These are phyloP conservation scores for Actinomucor elegans DNA, from an alignment of 371 early-diverging fungal genomes.

Conservation along the genomic window DNA sequence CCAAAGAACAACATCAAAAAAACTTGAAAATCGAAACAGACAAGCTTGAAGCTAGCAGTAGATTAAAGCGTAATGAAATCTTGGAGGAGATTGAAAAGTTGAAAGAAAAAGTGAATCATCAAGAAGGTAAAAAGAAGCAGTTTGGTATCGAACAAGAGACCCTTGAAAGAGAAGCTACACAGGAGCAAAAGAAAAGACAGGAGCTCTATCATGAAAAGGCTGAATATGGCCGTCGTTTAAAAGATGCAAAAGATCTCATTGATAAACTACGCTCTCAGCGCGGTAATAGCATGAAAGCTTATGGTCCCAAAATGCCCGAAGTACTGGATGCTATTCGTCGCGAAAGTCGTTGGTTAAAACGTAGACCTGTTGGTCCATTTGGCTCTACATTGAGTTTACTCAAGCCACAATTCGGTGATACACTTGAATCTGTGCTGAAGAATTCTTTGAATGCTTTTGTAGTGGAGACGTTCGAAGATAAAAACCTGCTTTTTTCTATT, in stretches of 20 bases:
- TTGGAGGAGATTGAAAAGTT: constrained; percentile 37
- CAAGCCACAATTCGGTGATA: constrained; percentile 59
- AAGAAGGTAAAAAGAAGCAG: background rate
- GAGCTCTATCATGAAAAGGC: background rate
- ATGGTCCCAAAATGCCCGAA: constrained; percentile 69
- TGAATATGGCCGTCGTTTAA: constrained; percentile 3
- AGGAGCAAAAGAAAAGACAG: constrained; percentile 11
- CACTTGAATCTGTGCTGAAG: constrained; percentile 75
- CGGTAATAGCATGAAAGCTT: constrained; percentile 67
- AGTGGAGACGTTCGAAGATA: constrained; percentile 76
- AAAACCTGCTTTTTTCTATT: constrained; percentile 49
- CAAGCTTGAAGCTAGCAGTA: constrained; percentile 31
- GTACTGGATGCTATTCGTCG: constrained; percentile 64
- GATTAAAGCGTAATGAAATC: constrained; percentile 14
- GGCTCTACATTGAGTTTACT: constrained; percentile 74
- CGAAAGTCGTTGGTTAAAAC: constrained; percentile 54
- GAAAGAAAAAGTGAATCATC: constrained; percentile 11
- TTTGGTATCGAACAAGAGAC: constrained; percentile 19
- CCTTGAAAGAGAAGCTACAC: constrained; percentile 14
- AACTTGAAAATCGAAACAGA: constrained; percentile 32
- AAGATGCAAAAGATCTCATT: constrained; percentile 16
- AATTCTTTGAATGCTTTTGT: constrained; percentile 71
- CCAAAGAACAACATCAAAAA: constrained; percentile 27
- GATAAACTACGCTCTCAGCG: constrained; percentile 54
- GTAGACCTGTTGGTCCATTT: constrained; percentile 83